These are phyloP conservation scores for Fusarium oxysporum DNA, from an alignment of 2,329 filamentous ascomycete genomes.

Conservation along the genomic window DNA sequence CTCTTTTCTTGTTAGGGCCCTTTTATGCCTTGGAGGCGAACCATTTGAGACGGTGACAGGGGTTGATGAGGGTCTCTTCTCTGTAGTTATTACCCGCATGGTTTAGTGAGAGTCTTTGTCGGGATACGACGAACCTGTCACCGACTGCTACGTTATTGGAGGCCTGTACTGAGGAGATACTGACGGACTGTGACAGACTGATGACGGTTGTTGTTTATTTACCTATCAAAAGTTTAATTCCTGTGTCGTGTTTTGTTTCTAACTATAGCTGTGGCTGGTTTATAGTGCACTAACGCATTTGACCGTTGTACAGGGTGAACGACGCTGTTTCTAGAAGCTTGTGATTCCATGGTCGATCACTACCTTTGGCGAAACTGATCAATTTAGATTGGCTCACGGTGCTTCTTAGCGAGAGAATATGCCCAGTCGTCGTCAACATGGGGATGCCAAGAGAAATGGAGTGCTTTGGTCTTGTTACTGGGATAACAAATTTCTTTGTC, in stretches of 20 bases:
- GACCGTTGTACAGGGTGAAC: slow-evolving; percentile 15
- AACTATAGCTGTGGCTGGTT: slow-evolving; percentile 6
- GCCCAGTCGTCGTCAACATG: background rate
- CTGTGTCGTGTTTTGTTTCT: background rate
- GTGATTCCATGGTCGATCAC: slow-evolving; percentile 8
- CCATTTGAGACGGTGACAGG: slow-evolving; percentile 26
- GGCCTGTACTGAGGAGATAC: slow-evolving; percentile 6
- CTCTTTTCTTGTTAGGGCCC: slow-evolving; percentile 10
- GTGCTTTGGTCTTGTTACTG: background rate
- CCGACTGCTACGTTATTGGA: slow-evolving; percentile 3
- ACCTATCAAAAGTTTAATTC: slow-evolving; percentile 5
- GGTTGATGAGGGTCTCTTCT: slow-evolving; percentile 5
- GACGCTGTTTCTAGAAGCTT: slow-evolving; percentile 24
- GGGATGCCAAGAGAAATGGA: background rate
- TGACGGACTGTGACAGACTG: background rate
- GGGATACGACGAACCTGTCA: slow-evolving; percentile 2
- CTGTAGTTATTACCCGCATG: slow-evolving; percentile 19
- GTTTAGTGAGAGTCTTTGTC: slow-evolving; percentile 12
- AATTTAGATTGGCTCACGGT: background rate
- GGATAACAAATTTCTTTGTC: background rate
- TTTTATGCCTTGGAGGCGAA: slow-evolving; percentile 34
- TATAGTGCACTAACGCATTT: slow-evolving; percentile 5
- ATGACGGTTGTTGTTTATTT: slow-evolving; percentile 19
- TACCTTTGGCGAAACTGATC: background rate
- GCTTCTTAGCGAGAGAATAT: background rate